Conservation (phyloP, 768 basidiomycete genomes). For the Mycena capillaripes region DNA sequence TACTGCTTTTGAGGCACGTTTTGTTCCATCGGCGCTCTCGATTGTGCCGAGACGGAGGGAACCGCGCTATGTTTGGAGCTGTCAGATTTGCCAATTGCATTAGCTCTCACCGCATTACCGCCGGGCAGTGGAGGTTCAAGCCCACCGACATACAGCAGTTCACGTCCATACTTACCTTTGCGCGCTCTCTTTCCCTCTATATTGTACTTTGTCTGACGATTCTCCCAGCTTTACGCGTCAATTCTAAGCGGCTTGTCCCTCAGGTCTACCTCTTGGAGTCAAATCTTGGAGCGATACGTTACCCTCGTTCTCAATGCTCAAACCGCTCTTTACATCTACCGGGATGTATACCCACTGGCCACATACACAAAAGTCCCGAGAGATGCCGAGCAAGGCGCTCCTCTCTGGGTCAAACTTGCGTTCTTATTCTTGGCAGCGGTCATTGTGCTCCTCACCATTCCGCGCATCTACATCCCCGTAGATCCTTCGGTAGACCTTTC, state of each 20-base stretch:
- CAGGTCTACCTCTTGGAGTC: constrained; percentile 10
- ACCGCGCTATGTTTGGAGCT: neutral
- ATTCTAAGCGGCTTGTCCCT: constrained; percentile 12
- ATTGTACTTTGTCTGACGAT: neutral
- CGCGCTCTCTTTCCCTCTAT: neutral
- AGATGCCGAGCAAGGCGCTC: constrained; percentile 52
- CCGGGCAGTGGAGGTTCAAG: constrained; percentile 8
- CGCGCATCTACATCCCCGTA: too few relatives aligned
- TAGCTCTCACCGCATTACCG: neutral
- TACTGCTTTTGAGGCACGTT: neutral
- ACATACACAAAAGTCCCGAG: constrained; percentile 39
- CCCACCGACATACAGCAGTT: neutral
- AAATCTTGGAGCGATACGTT: too few relatives aligned
- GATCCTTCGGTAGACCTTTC: too few relatives aligned
- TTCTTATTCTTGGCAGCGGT: constrained; percentile 37
- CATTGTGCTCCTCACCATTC: too few relatives aligned
- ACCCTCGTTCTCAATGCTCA: constrained; percentile 33
- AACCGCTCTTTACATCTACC: constrained; percentile 61
- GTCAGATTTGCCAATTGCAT: neutral
- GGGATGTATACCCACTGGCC: constrained; percentile 23
- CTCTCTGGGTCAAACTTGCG: constrained; percentile 58
- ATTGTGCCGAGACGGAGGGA: neutral
- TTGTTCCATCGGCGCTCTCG: neutral
- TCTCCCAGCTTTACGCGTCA: constrained; percentile 7
- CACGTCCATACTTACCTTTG: neutral